Conservation (phyloP, 1,284 basidiomycete genomes). For the Melanopsichium pennsylvanicum region DNA sequence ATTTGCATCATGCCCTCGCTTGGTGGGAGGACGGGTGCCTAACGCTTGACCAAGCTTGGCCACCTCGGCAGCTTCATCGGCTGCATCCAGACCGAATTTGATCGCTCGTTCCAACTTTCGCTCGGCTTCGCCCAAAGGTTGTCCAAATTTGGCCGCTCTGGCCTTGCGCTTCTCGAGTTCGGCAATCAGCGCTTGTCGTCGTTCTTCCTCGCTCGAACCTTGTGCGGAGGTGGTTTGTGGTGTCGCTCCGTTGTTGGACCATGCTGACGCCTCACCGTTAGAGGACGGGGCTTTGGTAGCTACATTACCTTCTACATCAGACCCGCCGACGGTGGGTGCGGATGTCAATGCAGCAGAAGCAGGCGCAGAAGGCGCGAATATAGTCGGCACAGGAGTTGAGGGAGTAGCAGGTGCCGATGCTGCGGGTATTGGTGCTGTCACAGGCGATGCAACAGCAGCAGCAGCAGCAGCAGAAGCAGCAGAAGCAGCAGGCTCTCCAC, state of each 20-base stretch:
- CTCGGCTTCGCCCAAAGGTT: conserved; percentile 53
- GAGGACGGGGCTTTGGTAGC: too few relatives aligned
- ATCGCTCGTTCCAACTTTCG: conserved; percentile 52
- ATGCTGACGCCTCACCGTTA: too few relatives aligned
- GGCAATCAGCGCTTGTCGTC: conserved; percentile 37
- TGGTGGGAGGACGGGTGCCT: not conserved
- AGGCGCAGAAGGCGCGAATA: not conserved
- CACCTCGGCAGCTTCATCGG: conserved; percentile 25
- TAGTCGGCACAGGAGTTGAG: not conserved
- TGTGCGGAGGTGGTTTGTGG: not conserved
- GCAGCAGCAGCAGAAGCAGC: conserved; percentile 4
- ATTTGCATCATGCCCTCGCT: not conserved
- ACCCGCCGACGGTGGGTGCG: not conserved
- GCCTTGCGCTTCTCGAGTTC: conserved; percentile 62
- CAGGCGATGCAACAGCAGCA: not conserved
- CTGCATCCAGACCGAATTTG: conserved; percentile 57
- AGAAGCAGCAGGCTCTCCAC: not conserved
- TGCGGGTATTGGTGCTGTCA: conserved; percentile 23
- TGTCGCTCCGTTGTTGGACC: not conserved
- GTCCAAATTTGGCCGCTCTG: conserved; percentile 58
- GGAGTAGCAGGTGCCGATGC: not conserved
- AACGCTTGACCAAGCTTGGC: conserved; percentile 28
- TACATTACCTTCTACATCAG: too few relatives aligned
- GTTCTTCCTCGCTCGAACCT: conserved; percentile 26
- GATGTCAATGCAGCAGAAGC: not conserved